Conservation (phyloP, 169 alveolate species). For the Theileria orientalis region DNA sequence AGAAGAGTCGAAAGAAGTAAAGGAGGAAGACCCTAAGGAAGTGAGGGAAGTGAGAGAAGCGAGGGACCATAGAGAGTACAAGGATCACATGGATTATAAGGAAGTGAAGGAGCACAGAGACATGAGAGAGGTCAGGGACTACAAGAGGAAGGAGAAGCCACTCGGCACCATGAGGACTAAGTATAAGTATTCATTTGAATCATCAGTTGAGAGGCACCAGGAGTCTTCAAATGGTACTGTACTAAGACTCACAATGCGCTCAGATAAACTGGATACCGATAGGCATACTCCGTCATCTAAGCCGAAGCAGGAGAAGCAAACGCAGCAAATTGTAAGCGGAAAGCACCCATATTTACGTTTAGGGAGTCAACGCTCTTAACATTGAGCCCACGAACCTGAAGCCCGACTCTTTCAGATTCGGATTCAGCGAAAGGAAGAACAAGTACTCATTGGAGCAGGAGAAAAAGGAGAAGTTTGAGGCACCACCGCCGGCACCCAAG, state of each 20-base stretch:
- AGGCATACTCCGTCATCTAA: slow-evolving; percentile 11
- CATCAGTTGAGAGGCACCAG: no score
- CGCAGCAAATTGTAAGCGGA: slow-evolving; percentile 4
- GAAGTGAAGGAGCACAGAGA: neutral
- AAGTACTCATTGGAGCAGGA: neutral
- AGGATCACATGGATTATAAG: neutral
- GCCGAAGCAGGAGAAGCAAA: neutral
- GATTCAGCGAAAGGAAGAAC: slow-evolving; percentile 6
- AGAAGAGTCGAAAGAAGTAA: neutral
- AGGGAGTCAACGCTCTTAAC: slow-evolving; percentile 68
- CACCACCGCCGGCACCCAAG: neutral
- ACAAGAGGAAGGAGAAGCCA: no score
- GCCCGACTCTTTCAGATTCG: slow-evolving; percentile 17
- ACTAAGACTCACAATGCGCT: no score
- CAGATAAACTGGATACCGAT: slow-evolving; percentile 1
- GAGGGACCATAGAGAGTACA: neutral
- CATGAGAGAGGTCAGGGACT: neutral
- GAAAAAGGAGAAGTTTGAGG: neutral
- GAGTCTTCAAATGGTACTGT: no score
- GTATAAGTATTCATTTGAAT: no score
- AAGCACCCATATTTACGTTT: neutral
- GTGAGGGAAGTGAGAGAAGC: neutral
- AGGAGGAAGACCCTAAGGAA: neutral
- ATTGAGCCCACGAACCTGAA: slow-evolving; percentile 64
- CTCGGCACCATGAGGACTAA: no score